Evolutionary conservation across 2,329 filamentous ascomycete genomes (phyloP).

Genomic region (Orbilia ellipsospora): DNA sequence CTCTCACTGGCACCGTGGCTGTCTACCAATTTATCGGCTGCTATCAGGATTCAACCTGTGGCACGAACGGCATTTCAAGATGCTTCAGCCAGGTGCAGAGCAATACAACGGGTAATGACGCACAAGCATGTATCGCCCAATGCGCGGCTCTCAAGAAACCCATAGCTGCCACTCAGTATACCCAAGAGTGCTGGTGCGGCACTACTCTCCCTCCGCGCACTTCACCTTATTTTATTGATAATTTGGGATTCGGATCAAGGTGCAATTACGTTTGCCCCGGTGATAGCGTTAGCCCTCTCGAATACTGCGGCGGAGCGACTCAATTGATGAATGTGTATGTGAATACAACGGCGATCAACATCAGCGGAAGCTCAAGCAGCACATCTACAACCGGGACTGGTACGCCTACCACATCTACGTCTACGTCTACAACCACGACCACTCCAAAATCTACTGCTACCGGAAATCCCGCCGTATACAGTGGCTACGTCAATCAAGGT

Average conservation of each 20-base stretch:
- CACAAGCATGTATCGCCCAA: conserved; percentile 64
- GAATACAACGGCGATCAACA: conserved; percentile 5
- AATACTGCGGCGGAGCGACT: conserved; percentile 68
- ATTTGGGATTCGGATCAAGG: conserved; percentile 62
- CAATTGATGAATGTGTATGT: conserved; percentile 32
- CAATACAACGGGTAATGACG: conserved; percentile 63
- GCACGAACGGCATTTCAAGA: conserved; percentile 70
- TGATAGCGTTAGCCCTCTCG: conserved; percentile 65
- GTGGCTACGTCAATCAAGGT: conserved; percentile 27
- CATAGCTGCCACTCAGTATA: conserved; percentile 68
- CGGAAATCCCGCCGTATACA: conserved; percentile 29
- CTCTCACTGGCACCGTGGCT: conserved; percentile 65
- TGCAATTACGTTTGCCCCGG: conserved; percentile 57
- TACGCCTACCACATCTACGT: conserved; percentile 16
- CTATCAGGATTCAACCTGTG: conserved; percentile 67
- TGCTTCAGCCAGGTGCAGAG: conserved; percentile 64
- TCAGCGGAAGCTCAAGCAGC: conserved; percentile 61
- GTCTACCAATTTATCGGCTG: conserved; percentile 60
- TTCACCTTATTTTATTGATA: conserved; percentile 26
- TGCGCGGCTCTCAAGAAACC: conserved; percentile 62
- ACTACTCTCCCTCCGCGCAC: conserved; percentile 63
- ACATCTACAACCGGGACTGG: conserved; percentile 11
- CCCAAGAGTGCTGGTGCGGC: conserved; percentile 67
- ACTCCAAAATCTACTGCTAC: conserved; percentile 15
- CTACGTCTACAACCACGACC: conserved; percentile 35